Evolutionary conservation across 1,284 basidiomycete genomes (phyloP).

Genomic region (Dichomitus squalens): DNA sequence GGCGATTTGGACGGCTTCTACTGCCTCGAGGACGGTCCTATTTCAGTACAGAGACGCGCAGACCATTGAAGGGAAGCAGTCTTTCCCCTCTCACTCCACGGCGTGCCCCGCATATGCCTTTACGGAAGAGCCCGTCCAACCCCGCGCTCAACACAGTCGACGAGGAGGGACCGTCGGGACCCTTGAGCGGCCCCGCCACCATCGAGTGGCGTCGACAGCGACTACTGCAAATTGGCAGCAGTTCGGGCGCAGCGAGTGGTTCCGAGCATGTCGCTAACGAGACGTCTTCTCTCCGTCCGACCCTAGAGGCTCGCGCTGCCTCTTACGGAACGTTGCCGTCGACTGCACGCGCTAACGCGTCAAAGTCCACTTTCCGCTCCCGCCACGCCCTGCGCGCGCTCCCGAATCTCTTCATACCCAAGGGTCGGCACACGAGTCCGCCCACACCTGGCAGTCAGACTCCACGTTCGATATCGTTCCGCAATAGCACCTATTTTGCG

Average conservation of each 20-base stretch:
- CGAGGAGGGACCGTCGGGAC: conserved; percentile 30
- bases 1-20: not conserved
- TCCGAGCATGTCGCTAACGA: conserved; percentile 13
- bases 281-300: conserved; percentile 31
- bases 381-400: conserved; percentile 40
- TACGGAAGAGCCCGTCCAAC: conserved; percentile 17
- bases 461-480: conserved; percentile 40
- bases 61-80: not conserved
- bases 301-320: conserved; percentile 15
- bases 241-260: conserved; percentile 16
- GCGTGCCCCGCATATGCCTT: conserved; percentile 14
- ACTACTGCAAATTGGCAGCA: conserved; percentile 48
- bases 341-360: conserved; percentile 16
- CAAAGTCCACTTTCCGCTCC: conserved; percentile 35
- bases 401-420: conserved; percentile 38
- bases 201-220: conserved; percentile 56
- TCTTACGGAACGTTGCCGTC: conserved; percentile 54
- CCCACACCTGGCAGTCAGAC: conserved; percentile 29
- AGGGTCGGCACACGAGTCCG: conserved; percentile 36
- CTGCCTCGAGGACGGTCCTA: not conserved
- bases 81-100: not conserved
- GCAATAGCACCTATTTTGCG: conserved; percentile 43
- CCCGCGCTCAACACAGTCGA: conserved; percentile 8
- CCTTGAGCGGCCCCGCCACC: conserved; percentile 38
- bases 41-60: not conserved